These are phyloP conservation scores for Teratosphaeria pseudoeucalypti DNA, from an alignment of 2,329 filamentous ascomycete genomes.

Conservation along the genomic window DNA sequence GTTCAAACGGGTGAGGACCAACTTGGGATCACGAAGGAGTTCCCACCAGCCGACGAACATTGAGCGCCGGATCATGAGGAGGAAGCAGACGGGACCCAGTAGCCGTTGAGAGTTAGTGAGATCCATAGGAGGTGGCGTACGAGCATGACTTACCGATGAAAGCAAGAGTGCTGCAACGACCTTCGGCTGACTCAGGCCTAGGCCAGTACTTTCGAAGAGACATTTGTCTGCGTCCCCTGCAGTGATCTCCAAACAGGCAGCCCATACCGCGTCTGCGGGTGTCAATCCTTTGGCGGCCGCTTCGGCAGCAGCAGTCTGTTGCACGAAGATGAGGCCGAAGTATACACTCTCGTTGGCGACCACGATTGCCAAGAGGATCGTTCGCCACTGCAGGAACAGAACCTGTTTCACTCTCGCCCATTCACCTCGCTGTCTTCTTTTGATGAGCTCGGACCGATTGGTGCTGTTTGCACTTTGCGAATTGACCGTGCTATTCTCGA, in stretches of 20 bases:
- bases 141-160: constrained; percentile 49
- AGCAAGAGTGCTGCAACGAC: constrained; percentile 63
- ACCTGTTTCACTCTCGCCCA: constrained; percentile 64
- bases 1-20: neutral
- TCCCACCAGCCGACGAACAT: constrained; percentile 70
- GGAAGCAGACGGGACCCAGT: constrained; percentile 66
- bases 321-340: constrained; percentile 70
- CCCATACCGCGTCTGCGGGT: constrained; percentile 48
- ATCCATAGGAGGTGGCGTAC: constrained; percentile 1
- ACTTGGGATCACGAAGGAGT: constrained; percentile 25
- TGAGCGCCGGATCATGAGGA: constrained; percentile 63
- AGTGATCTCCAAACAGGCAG: constrained; percentile 48
- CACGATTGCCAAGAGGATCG: constrained; percentile 66
- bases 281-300: constrained; percentile 38
- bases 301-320: constrained; percentile 54
- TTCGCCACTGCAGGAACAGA: constrained; percentile 71
- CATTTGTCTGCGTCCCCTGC: constrained; percentile 55
- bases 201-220: constrained; percentile 39
- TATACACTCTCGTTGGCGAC: constrained; percentile 73
- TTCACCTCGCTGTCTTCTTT: constrained; percentile 13
- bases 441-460: neutral
- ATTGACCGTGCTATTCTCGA: neutral
- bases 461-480: neutral
- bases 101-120: constrained; percentile 37
- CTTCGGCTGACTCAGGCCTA: constrained; percentile 60